Conservation (phyloP, 2,329 filamentous ascomycete species). For the Pseudogymnoascus sp. region DNA sequence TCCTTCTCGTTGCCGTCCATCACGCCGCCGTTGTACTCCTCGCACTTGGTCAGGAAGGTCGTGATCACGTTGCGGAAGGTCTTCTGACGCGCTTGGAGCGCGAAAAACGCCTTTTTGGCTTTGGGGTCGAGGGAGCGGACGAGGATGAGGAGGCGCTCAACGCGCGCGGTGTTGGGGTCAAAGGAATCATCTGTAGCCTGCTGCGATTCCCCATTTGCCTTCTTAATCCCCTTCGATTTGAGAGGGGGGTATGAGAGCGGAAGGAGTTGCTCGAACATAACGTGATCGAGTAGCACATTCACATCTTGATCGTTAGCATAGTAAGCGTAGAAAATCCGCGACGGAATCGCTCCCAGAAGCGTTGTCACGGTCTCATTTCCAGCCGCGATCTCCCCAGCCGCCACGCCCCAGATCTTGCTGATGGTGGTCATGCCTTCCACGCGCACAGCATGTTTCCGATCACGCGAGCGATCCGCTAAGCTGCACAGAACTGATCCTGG, state of each 20-base stretch:
- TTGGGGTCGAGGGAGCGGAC: slow-evolving; percentile 68
- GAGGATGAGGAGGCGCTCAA: slow-evolving; percentile 75
- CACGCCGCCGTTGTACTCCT: slow-evolving; percentile 82
- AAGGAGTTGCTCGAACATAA: slow-evolving; percentile 80
- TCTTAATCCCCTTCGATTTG: slow-evolving; percentile 54
- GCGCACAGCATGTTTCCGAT: slow-evolving; percentile 73
- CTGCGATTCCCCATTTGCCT: slow-evolving; percentile 50
- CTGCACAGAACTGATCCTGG: slow-evolving; percentile 71
- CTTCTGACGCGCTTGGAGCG: slow-evolving; percentile 70
- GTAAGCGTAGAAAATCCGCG: slow-evolving; percentile 75
- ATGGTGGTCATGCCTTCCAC: slow-evolving; percentile 80
- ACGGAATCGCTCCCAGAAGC: slow-evolving; percentile 74
- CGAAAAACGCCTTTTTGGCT: slow-evolving; percentile 82
- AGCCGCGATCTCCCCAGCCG: slow-evolving; percentile 73
- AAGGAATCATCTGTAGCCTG: slow-evolving; percentile 36
- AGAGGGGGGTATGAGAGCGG: slow-evolving; percentile 78
- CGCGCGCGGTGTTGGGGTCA: slow-evolving; percentile 69
- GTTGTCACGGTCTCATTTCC: slow-evolving; percentile 68
- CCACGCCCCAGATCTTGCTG: slow-evolving; percentile 88
- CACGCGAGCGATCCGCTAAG: slow-evolving; percentile 80
- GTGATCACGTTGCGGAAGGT: slow-evolving; percentile 65
- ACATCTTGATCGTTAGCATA: slow-evolving; percentile 87
- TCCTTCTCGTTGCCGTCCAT: slow-evolving; percentile 62
- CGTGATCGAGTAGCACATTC: slow-evolving; percentile 74
- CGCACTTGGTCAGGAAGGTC: slow-evolving; percentile 74